These are phyloP conservation scores for Cystofilobasidium bisporidii DNA, from an alignment of 768 basidiomycete genomes.

Conservation along the genomic window DNA sequence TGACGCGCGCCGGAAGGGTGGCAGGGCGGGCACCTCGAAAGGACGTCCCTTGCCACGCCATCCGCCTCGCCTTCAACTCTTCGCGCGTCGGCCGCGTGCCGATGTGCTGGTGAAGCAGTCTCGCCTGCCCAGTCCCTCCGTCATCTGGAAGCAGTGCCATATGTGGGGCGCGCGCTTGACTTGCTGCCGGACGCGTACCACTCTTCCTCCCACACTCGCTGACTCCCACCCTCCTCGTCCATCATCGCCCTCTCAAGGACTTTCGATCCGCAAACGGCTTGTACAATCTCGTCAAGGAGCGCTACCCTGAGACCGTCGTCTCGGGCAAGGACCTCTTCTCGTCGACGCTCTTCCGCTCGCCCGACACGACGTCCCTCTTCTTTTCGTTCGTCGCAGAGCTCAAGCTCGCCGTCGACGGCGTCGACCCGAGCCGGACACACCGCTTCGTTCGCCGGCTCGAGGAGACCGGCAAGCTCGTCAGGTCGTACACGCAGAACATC, in stretches of 20 bases:
- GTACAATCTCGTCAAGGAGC: slow-evolving; percentile 77
- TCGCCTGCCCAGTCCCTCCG: too few species aligned
- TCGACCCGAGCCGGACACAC: slow-evolving; percentile 78
- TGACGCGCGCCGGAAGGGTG: too few species aligned
- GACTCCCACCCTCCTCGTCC: too few species aligned
- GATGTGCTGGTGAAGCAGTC: too few species aligned
- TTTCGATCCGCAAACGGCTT: slow-evolving; percentile 91
- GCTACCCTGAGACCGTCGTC: slow-evolving; percentile 69
- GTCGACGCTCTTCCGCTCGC: slow-evolving; percentile 77
- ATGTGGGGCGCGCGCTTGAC: too few species aligned
- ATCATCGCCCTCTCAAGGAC: slow-evolving; percentile 50
- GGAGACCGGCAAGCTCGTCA: slow-evolving; percentile 66
- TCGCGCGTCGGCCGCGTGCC: too few species aligned
- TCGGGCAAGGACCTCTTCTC: slow-evolving; percentile 95
- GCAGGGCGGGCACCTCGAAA: too few species aligned
- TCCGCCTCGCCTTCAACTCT: too few species aligned
- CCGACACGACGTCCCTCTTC: slow-evolving; percentile 75
- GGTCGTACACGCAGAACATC: slow-evolving; percentile 96
- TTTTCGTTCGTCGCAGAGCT: slow-evolving; percentile 91
- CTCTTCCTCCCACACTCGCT: background rate
- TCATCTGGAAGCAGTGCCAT: too few species aligned
- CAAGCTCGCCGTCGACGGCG: slow-evolving; percentile 57
- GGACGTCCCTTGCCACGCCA: too few species aligned
- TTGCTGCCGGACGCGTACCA: background rate
- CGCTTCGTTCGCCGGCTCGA: slow-evolving; percentile 77